These are phyloP conservation scores for Speleostelium caveatum DNA, from an alignment of 78 protist species.

Conservation along the genomic window DNA sequence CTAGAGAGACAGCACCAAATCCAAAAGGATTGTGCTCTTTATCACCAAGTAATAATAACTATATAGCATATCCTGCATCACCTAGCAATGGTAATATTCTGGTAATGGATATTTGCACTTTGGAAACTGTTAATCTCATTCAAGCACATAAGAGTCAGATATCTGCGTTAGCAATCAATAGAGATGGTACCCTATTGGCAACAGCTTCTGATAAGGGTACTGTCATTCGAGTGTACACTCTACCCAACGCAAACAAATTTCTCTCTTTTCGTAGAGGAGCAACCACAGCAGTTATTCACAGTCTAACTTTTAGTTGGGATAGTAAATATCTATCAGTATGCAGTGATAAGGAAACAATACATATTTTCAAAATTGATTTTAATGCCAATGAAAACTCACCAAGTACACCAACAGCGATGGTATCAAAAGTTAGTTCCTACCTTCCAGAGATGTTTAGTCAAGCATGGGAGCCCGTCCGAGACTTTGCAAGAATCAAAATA, in stretches of 20 bases:
- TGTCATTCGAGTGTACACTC: conserved; percentile 80
- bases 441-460: conserved; percentile 70
- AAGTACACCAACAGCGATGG: background rate
- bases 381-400: background rate
- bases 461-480: conserved; percentile 77
- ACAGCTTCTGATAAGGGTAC: conserved; percentile 86
- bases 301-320: conserved; percentile 63
- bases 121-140: conserved; percentile 78
- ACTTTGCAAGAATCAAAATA: conserved; percentile 73
- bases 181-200: conserved; percentile 83
- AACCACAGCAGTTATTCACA: conserved; percentile 77
- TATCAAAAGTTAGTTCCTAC: conserved; percentile 9
- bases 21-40: conserved; percentile 79
- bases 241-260: conserved; percentile 73
- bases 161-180: conserved; percentile 63
- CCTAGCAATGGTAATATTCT: conserved; percentile 68
- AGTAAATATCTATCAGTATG: conserved; percentile 63
- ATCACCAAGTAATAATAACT: conserved; percentile 62
- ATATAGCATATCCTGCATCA: conserved; percentile 78
- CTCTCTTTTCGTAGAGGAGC: conserved; percentile 79
- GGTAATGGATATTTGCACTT: conserved; percentile 76
- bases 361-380: conserved; percentile 78
- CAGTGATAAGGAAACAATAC: conserved; percentile 82
- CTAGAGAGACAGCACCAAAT: conserved; percentile 82
- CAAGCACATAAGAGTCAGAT: conserved; percentile 84